Percentiles rank a stretch among this genome's conserved stretches.
Evolutionary conservation across 2,329 filamentous ascomycete species (phyloP).

Genomic region (Teratosphaeria destructans): DNA sequence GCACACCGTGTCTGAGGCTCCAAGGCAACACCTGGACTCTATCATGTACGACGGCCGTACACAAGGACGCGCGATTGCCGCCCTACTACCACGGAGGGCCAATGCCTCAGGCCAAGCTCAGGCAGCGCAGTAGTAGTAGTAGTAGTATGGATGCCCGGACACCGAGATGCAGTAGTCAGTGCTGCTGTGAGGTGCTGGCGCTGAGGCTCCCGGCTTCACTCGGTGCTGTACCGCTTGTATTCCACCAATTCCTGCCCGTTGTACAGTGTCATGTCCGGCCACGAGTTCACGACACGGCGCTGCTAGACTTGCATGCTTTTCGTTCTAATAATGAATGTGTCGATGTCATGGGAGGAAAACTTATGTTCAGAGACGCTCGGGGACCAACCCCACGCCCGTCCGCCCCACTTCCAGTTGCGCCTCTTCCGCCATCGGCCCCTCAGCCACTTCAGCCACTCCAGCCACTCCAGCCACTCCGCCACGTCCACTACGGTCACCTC

Average conservation of each 20-base stretch:
- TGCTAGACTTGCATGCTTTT: neutral
- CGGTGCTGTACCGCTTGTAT: constrained; percentile 19
- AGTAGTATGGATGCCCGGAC: neutral
- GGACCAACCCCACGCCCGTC: neutral
- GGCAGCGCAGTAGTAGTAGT: neutral
- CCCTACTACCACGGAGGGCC: neutral
- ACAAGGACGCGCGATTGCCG: neutral
- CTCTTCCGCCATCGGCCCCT: neutral
- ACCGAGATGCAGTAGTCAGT: neutral
- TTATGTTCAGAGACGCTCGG: neutral
- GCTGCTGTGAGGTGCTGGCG: neutral
- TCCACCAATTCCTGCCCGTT: constrained; percentile 25
- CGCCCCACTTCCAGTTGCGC: neutral
- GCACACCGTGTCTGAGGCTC: neutral
- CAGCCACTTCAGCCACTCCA: neutral
- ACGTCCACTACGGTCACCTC: neutral
- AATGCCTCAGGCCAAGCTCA: neutral
- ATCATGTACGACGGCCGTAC: too few species aligned
- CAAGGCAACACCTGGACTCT: neutral
- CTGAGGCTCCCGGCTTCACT: constrained; percentile 9
- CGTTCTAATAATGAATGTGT: neutral
- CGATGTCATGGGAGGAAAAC: neutral
- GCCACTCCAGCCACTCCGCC: too few species aligned
- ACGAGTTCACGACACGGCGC: neutral
- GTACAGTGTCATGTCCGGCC: constrained; percentile 22